Conservation (phyloP, 306 rosid species). For the Ziziphus jujuba region DNA sequence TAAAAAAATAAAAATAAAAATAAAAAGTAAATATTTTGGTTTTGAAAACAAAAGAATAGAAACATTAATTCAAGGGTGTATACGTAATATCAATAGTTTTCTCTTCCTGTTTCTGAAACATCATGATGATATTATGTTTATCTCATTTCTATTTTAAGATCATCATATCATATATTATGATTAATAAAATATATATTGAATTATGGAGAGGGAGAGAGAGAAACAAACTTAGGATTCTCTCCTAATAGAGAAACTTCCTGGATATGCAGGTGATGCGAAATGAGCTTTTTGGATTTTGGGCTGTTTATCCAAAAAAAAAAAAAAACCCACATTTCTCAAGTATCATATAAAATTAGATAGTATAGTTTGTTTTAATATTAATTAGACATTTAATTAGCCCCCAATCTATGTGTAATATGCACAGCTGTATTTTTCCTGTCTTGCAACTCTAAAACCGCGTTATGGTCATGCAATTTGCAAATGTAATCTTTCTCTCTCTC, state of each 20-base stretch:
- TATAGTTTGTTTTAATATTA: not conserved
- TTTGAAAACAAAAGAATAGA: too few species aligned
- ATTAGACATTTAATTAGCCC: not conserved
- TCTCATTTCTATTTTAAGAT: not conserved
- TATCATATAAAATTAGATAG: conserved; percentile 39
- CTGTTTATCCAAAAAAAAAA: conserved; percentile 24
- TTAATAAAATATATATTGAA: not conserved
- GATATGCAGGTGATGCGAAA: conserved; percentile 31
- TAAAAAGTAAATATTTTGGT: not conserved
- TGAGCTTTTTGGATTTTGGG: conserved; percentile 2
- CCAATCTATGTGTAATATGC: conserved; percentile 15
- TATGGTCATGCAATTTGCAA: conserved; percentile 39
- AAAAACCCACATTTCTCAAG: conserved; percentile 5
- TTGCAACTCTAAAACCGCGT: conserved; percentile 81
- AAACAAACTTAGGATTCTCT: conserved; percentile 46
- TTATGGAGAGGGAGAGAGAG: not conserved
- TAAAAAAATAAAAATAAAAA: not conserved
- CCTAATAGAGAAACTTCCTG: conserved; percentile 53
- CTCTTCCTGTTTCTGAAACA: too few species aligned
- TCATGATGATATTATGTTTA: too few species aligned
- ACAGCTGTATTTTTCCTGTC: conserved; percentile 86
- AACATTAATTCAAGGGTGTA: too few species aligned
- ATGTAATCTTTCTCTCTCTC: conserved; percentile 25
- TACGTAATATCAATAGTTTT: too few species aligned
- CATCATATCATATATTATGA: not conserved